phyloP scores from a whole-genome alignment of 768 basidiomycete genomes.

The Suillus luteus region DNA sequence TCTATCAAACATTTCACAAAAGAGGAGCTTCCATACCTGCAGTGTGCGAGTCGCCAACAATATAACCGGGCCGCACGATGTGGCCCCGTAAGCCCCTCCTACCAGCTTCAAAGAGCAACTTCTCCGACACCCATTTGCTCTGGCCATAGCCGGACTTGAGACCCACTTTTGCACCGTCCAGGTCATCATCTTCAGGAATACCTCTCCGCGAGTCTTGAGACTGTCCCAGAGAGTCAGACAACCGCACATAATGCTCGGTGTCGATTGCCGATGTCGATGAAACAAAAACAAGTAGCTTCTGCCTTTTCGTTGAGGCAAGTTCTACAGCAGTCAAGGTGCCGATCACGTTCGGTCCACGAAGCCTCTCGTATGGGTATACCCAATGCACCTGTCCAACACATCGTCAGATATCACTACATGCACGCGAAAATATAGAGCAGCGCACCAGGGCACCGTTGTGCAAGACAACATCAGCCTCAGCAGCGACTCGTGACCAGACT shows the following conservation, averaged over 20 bases:
- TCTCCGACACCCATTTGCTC: slow-evolving; percentile 98
- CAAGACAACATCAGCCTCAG: slow-evolving; percentile 78
- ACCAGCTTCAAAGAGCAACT: slow-evolving; percentile 89
- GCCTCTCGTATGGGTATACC: slow-evolving; percentile 96
- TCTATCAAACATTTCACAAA: not conserved
- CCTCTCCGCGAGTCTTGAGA: slow-evolving; percentile 52
- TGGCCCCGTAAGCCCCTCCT: slow-evolving; percentile 81
- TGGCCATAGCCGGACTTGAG: slow-evolving; percentile 96
- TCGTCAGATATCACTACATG: slow-evolving; percentile 1
- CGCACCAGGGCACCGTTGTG: slow-evolving; percentile 97
- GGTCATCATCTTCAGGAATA: slow-evolving; percentile 83
- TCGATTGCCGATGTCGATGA: slow-evolving; percentile 97
- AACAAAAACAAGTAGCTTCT: slow-evolving; percentile 86
- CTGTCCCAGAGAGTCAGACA: slow-evolving; percentile 70
- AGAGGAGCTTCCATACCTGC: slow-evolving; percentile 59
- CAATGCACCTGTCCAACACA: slow-evolving; percentile 77
- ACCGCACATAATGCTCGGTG: slow-evolving; percentile 83
- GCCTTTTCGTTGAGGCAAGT: slow-evolving; percentile 70
- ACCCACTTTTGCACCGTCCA: slow-evolving; percentile 75
- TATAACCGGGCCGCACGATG: slow-evolving; percentile 92
- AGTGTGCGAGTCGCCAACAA: slow-evolving; percentile 87
- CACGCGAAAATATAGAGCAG: slow-evolving; percentile 16
- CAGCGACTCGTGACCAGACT: slow-evolving; percentile 66
- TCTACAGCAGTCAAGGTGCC: slow-evolving; percentile 84
- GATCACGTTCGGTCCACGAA: slow-evolving; percentile 90